Evolutionary conservation across 1,284 basidiomycete species (phyloP), one percentile per base, ranked within the genome.

Genomic region (Coriolopsis trogii): DNA sequence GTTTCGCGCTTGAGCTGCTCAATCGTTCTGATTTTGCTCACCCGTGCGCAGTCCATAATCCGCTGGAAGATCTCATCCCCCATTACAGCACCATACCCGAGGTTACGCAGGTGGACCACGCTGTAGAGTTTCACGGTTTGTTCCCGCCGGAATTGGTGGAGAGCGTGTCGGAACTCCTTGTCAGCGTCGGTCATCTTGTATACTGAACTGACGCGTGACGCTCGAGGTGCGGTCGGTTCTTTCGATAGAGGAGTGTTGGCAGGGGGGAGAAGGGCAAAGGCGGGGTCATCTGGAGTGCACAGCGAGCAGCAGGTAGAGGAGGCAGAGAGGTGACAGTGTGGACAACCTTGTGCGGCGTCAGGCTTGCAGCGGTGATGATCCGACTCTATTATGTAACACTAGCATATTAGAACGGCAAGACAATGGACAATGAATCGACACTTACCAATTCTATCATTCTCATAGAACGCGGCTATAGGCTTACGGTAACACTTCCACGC

Each of bases 271-370:
- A 42, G 3, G 0, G 3, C 5, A 13, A 43, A 52, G 24, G 29
- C 6, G 4, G 29, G 42, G 28, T 43, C 41, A 18, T 23, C 16
- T 18, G 51, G 46, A 15, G 41, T 16, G 25, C 53, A 55, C 8
- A 51, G 44, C 1, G 29, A 40, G 31, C 53, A 55, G 45, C 53
- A 55, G 15, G 51, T 25, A n/a, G 48, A 4, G 13, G 56, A 51
- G 8, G 33, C 25, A 12, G 8, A 13, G 12, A 53, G 6, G 1
- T 1, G 21, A n/a, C 56, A 58, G 3, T 52, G 49, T 8, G 38
- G 1, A 24, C 56, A 58, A 1, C 15, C 15, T 9, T 2, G 15
- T 13, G 12, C 20, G 2, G 18, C 10, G 20, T 13, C 37, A 25
- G 16, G 34, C 26, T 37, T n/a, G 18, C 16, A 31, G n/a, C n/a